Evolutionary conservation across 306 rosid genomes (phyloP).

Genomic region (Citrullus amarus): DNA sequence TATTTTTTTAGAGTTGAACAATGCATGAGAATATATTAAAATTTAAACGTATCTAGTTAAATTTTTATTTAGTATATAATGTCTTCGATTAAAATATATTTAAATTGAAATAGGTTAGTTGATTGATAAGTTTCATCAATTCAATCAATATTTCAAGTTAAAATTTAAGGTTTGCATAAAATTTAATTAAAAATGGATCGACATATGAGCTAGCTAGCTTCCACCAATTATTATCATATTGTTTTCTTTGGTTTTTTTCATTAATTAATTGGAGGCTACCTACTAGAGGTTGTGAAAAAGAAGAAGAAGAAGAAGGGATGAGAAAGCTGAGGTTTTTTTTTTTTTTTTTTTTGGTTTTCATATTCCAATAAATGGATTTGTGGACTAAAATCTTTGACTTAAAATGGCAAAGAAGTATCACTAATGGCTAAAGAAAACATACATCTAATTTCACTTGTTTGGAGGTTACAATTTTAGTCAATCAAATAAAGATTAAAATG

Average conservation of each 20-base stretch:
- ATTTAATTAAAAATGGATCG: background rate
- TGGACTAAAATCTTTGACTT: background rate
- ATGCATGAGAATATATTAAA: too few species aligned
- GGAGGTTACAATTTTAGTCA: background rate
- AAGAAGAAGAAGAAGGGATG: background rate
- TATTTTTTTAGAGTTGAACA: too few species aligned
- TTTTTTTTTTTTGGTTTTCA: background rate
- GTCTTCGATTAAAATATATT: too few species aligned
- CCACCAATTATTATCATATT: background rate
- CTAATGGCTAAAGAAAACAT: background rate
- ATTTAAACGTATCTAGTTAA: too few species aligned
- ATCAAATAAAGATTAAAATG: background rate
- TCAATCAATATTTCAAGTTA: background rate
- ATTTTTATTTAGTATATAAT: too few species aligned
- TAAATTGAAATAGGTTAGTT: too few species aligned
- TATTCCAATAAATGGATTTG: background rate
- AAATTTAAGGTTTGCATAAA: background rate
- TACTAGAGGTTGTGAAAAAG: background rate
- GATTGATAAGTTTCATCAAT: background rate
- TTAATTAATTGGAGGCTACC: background rate
- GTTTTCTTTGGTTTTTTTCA: background rate
- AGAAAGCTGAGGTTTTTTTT: background rate
- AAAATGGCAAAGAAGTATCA: background rate
- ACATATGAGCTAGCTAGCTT: background rate
- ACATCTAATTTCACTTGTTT: background rate